These are phyloP conservation scores for Colletotrichum shisoi DNA, from an alignment of 2,329 filamentous ascomycete genomes.

Conservation along the genomic window DNA sequence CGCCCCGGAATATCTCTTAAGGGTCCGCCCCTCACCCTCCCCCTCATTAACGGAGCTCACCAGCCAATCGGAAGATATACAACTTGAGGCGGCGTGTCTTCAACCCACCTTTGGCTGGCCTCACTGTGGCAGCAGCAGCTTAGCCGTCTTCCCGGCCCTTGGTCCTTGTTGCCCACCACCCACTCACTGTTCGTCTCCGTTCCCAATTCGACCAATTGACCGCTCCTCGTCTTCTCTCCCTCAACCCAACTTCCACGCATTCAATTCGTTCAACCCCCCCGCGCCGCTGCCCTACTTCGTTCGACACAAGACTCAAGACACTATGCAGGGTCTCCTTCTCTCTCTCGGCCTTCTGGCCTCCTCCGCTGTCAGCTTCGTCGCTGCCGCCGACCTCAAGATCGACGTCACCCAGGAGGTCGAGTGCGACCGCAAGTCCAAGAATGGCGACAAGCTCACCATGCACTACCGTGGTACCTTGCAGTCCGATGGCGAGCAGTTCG, in stretches of 20 bases:
- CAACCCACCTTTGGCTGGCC: conserved; percentile 16
- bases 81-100: conserved; percentile 35
- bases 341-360: conserved; percentile 61
- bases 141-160: conserved; percentile 27
- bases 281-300: background rate
- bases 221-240: conserved; percentile 7
- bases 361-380: conserved; percentile 59
- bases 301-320: conserved; percentile 40
- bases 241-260: conserved; percentile 17
- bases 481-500: conserved; percentile 78
- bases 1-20: conserved; percentile 15
- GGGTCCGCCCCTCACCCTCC: background rate
- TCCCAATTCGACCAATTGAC: conserved; percentile 24
- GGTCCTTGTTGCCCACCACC: conserved; percentile 22
- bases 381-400: conserved; percentile 74
- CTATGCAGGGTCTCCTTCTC: conserved; percentile 60
- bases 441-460: conserved; percentile 81
- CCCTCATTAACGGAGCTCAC: background rate
- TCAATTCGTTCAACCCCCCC: conserved; percentile 20
- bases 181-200: conserved; percentile 20
- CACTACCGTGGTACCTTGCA: conserved; percentile 88
- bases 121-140: background rate
- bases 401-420: conserved; percentile 76
- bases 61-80: conserved; percentile 29
- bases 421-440: conserved; percentile 78